Evolutionary conservation across 805 yeast genomes (phyloP), one percentile per base, ranked within the genome.

Genomic region (Barnettozyma populi): DNA sequence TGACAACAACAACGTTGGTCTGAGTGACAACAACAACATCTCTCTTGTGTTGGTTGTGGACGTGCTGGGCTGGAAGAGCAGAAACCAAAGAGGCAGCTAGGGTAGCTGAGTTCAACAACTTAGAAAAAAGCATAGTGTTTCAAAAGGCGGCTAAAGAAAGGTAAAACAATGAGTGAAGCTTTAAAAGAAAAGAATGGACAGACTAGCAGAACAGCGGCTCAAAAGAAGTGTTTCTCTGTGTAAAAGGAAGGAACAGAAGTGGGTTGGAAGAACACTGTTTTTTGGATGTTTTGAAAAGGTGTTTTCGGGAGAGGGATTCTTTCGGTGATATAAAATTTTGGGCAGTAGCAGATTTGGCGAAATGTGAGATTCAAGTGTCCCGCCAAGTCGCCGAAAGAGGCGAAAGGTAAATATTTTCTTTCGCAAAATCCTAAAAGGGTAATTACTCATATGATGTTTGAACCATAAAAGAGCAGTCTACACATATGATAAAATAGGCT

Each of bases 41-140:
- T 71, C 82, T 80, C 62, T 75, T 79, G 63, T 79, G 80, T 53
- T 67, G 66, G 61, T 76, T 76, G 67, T 84, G 89, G 54, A 72
- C 76, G 57, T 78, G 84, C 46, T 78, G 69, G 50, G 89, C 88
- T 46, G 76, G 79, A 52, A 87, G 84, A 38, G 80, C 61, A 45
- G 79, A 21, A 37, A 52, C 46, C 43, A 56, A 49, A 24, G 80
- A 58, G 48, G 79, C 62, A 46, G 82, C 78, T 41, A 72, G 65
- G 49, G 70, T 46, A 43, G 63, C 60, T 21, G 62, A 51, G 47
- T 55, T 48, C 47, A 73, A 50, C 46, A 76, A 66, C 56, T 70
- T 72, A 59, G 78, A 60, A 61, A 80, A 75, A 66, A 75, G 74
- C 82, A 77, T 78, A 24, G 38, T 38, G 25, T 18, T 11, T 38